Evolutionary conservation across 495 filamentous ascomycete genomes (phyloP).

Genomic region (Podospora australis): DNA sequence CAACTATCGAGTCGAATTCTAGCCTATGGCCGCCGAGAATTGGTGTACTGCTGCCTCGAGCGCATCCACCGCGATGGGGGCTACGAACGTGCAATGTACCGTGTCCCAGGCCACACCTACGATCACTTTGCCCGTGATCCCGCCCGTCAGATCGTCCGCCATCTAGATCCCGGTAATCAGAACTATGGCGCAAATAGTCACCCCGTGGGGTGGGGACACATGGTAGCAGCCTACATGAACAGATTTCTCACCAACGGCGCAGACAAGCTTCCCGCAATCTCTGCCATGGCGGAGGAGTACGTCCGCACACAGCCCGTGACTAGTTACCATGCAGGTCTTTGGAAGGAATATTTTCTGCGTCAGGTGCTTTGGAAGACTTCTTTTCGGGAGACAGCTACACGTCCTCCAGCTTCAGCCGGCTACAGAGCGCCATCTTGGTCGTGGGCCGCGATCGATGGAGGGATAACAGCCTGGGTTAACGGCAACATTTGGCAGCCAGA

Average conservation of each 20-base stretch:
- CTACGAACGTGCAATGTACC: not conserved
- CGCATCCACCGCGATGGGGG: not conserved
- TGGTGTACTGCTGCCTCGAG: not conserved
- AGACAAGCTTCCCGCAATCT: not conserved
- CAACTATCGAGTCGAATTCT: not conserved
- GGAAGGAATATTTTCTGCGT: not conserved
- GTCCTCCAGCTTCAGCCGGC: not conserved
- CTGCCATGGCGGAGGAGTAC: not conserved
- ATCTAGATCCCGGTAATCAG: not conserved
- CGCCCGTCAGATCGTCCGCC: not conserved
- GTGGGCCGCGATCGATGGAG: not conserved
- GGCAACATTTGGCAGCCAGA: not conserved
- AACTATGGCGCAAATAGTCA: not conserved
- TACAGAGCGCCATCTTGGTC: not conserved
- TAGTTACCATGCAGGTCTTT: not conserved
- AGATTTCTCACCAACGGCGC: not conserved
- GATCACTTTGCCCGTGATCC: not conserved
- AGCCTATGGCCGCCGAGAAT: not conserved
- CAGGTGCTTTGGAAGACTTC: not conserved
- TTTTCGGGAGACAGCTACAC: not conserved
- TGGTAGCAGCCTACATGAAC: not conserved
- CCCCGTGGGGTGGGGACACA: not conserved
- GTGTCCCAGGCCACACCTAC: not conserved
- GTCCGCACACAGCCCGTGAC: not conserved
- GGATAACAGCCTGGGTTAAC: not conserved